A percentile compares a stretch with the other conserved stretches of the same genome.
Conservation (phyloP, 176 grass and related monocot species). For the Chrysopogon serrulatus region DNA sequence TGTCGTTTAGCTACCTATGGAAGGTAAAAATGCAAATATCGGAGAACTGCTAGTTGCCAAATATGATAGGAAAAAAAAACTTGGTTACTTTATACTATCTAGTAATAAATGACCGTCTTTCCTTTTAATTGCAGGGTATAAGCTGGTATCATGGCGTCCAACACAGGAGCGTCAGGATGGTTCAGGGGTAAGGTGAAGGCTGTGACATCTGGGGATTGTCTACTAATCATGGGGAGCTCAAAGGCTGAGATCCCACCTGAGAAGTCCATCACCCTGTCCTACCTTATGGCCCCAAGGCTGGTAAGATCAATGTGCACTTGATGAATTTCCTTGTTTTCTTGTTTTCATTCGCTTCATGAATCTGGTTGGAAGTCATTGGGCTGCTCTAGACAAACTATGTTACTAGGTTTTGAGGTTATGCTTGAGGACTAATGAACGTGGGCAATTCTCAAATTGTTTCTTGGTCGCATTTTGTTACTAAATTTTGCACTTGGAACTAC, state of each 20-base stretch:
- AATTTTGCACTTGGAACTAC: not conserved
- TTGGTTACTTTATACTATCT: not conserved
- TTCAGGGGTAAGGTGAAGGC: conserved; percentile 93
- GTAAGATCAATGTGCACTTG: conserved; percentile 34
- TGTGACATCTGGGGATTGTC: conserved; percentile 84
- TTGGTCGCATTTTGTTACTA: not conserved
- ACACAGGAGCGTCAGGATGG: conserved; percentile 66
- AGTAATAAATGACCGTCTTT: not conserved
- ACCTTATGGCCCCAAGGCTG: conserved; percentile 86
- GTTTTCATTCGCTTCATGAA: not conserved
- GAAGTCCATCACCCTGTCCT: conserved; percentile 88
- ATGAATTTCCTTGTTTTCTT: not conserved
- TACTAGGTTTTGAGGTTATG: not conserved
- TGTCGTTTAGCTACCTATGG: not conserved
- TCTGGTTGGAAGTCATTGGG: not conserved
- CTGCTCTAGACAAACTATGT: not conserved
- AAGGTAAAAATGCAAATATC: not conserved
- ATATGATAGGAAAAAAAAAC: not conserved
- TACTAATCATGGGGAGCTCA: conserved; percentile 81
- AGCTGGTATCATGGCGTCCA: conserved; percentile 60
- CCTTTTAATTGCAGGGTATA: conserved; percentile 41
- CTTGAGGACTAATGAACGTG: conserved; percentile 9
- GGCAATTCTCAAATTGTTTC: not conserved
- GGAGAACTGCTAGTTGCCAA: not conserved
- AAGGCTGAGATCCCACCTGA: conserved; percentile 81